Base-by-base conservation (phyloP, 1,284 basidiomycete genomes). In the Puccinia polysora region DNA sequence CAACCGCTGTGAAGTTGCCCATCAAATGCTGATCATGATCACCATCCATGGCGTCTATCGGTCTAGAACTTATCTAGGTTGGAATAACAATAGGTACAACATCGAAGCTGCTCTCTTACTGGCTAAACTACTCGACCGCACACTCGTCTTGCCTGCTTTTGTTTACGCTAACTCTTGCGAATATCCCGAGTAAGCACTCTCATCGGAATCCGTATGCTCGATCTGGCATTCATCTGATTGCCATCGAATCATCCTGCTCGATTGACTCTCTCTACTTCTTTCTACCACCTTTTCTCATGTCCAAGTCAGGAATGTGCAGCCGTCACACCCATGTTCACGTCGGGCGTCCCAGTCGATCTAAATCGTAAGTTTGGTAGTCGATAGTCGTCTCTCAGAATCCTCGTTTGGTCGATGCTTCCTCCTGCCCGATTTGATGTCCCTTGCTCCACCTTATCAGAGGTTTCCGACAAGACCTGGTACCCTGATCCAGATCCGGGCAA, bases 121-220 rank as follows among this genome's bases (percentile, higher is more conserved):
- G 4, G 69, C 69, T 23, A 38, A 63, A 25, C 52, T 71, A 32
- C 59, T 71, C 23, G 43, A 62, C 18, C 28, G 69, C 52, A 53
- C 59, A 49, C 59, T 71, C n/a, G 69, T 71, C 38, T 45, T 71
- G 12, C 69, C 69, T 12, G 69, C 47, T 25, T 71, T 71, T 28
- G 47, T 49, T 59, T 71, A 55, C 23, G 59, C 69, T 43, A 60
- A 36, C 4, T 58, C 43, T n/a, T 71, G 69, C 25, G 69, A 71
- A 52, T 71, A 62, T 47, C 45, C 36, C 8, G 59, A 63, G 69
- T 71, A 36, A 32, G 69, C 45, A 3, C 2, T n/a, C n/a, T n/a
- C n/a, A n/a, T n/a, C n/a, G n/a, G n/a, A n/a, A n/a, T 70, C 32
- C 18, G 10, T 56, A 43, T 28, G 30, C 45, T 23, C 18, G 50